A percentile compares a stretch with the other conserved stretches of the same genome.
These are phyloP conservation scores for Coprinopsis cinerea DNA, from an alignment of 768 basidiomycete species.

Conservation along the genomic window DNA sequence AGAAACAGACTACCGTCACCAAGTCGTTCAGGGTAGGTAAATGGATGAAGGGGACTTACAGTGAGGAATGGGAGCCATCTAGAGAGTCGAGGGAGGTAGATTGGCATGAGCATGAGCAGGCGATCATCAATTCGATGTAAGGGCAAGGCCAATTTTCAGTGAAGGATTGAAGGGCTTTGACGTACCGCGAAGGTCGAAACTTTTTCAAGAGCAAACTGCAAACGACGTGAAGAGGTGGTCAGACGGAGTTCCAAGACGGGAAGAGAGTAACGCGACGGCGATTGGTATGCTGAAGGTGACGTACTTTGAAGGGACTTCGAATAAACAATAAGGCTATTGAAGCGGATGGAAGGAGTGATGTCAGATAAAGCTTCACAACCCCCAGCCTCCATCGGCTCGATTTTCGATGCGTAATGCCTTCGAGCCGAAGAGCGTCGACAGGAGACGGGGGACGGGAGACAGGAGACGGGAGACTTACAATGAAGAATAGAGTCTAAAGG, in stretches of 20 bases:
- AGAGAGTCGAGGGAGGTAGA: too few species aligned
- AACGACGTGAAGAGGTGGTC: background rate
- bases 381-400: too few species aligned
- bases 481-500: conserved; percentile 61
- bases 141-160: conserved; percentile 1
- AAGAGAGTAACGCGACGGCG: too few species aligned
- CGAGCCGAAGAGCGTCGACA: too few species aligned
- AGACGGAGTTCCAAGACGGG: too few species aligned
- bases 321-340: conserved; percentile 49
- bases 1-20: background rate
- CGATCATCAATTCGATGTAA: background rate
- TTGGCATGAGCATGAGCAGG: background rate
- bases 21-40: background rate
- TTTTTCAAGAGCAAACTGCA: conserved; percentile 50
- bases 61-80: conserved; percentile 6
- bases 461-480: conserved; percentile 34
- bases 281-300: conserved; percentile 12
- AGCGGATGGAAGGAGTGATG: background rate
- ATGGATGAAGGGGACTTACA: conserved; percentile 13
- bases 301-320: conserved; percentile 69
- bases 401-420: too few species aligned
- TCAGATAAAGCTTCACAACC: background rate
- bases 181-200: conserved; percentile 21
- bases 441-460: too few species aligned
- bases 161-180: background rate